These are phyloP conservation scores for Cerrena zonata DNA, from an alignment of 1,284 basidiomycete genomes.

Conservation along the genomic window DNA sequence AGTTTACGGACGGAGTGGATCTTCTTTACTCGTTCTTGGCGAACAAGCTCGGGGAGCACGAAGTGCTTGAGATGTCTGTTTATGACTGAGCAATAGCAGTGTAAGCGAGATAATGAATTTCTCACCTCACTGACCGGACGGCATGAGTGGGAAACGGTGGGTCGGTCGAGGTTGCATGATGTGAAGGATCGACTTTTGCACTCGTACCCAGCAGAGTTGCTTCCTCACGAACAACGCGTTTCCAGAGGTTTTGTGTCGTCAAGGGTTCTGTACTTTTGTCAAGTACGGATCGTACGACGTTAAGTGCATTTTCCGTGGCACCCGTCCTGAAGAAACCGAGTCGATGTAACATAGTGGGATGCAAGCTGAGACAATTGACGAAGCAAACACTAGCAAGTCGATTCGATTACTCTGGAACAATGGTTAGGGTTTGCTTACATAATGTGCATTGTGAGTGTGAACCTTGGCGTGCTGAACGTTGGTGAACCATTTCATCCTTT, in stretches of 20 bases:
- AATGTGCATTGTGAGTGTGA: not conserved
- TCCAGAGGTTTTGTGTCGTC: slow-evolving; percentile 13
- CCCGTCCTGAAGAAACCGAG: not conserved
- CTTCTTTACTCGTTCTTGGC: slow-evolving; percentile 39
- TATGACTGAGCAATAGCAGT: not conserved
- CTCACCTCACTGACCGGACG: slow-evolving; percentile 17
- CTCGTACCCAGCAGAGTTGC: not conserved
- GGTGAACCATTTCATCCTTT: not conserved
- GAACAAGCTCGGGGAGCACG: slow-evolving; percentile 42
- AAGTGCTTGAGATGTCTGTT: slow-evolving; percentile 52
- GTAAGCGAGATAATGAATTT: not conserved
- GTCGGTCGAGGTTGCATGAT: not conserved
- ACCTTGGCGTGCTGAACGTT: not conserved
- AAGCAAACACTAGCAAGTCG: not conserved
- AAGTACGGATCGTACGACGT: slow-evolving; percentile 12
- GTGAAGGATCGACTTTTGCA: not conserved
- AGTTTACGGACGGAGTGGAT: slow-evolving; percentile 33
- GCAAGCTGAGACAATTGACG: not conserved
- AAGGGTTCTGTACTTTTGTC: slow-evolving; percentile 7
- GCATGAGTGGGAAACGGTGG: slow-evolving; percentile 11
- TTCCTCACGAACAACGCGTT: slow-evolving; percentile 10
- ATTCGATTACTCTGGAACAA: too few species aligned
- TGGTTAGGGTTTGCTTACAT: not conserved
- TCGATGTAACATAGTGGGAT: not conserved
- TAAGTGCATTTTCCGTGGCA: slow-evolving; percentile 9